A percentile compares a stretch with the other conserved stretches of the same genome.
Conservation (phyloP, 2,329 filamentous ascomycete genomes). For the Arthrinium puccinioides region DNA sequence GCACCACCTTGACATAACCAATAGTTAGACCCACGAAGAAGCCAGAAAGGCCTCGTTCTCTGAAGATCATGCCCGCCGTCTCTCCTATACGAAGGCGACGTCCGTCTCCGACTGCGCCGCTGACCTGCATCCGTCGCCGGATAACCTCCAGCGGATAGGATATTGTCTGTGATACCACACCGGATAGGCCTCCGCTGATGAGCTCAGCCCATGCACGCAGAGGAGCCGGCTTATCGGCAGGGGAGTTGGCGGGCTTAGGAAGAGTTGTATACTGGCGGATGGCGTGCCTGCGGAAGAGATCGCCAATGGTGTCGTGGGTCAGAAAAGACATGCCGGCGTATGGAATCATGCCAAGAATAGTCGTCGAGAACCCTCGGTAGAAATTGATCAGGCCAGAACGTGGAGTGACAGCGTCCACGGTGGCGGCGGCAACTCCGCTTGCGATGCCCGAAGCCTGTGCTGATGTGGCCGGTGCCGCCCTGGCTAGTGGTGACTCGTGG, state of each 20-base stretch:
- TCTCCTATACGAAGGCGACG: constrained; percentile 70
- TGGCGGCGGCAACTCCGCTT: constrained; percentile 32
- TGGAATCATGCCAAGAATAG: constrained; percentile 88
- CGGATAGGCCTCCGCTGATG: constrained; percentile 74
- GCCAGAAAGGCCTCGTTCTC: constrained; percentile 68
- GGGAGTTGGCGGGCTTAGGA: constrained; percentile 47
- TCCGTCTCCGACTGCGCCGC: constrained; percentile 87
- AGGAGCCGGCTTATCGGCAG: constrained; percentile 57
- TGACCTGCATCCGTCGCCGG: constrained; percentile 89
- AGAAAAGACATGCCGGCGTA: constrained; percentile 96
- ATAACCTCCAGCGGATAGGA: constrained; percentile 95
- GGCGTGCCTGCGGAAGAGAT: constrained; percentile 64
- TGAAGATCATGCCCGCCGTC: constrained; percentile 67
- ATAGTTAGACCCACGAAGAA: constrained; percentile 93
- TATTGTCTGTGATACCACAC: constrained; percentile 81
- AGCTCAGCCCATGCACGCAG: constrained; percentile 85
- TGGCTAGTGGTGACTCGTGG: constrained; percentile 54
- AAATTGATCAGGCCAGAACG: constrained; percentile 76
- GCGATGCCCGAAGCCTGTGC: constrained; percentile 18
- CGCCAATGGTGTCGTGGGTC: constrained; percentile 84
- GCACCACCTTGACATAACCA: constrained; percentile 89
- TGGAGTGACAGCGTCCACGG: constrained; percentile 47
- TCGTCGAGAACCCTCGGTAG: constrained; percentile 88
- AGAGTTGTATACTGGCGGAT: constrained; percentile 71
- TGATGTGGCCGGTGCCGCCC: constrained; percentile 24